phyloP scores from a whole-genome alignment of 2,329 filamentous ascomycete genomes.

The Penicillium verrucosum region DNA sequence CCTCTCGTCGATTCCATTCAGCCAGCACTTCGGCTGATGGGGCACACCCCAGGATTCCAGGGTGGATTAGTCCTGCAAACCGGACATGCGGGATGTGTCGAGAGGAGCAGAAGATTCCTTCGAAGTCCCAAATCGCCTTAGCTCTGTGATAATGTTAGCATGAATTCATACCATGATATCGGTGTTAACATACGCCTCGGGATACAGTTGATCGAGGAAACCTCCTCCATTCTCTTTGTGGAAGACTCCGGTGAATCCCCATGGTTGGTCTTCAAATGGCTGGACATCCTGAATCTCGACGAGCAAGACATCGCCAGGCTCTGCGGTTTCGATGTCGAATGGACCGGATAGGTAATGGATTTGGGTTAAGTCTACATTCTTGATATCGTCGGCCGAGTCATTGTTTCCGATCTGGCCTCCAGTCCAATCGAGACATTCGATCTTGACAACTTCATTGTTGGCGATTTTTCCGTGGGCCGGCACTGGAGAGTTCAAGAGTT shows the following conservation, averaged over 20 bases:
- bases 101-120: conserved; percentile 76
- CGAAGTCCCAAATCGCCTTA: conserved; percentile 74
- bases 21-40: conserved; percentile 73
- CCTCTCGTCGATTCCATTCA: conserved; percentile 81
- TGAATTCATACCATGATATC: rapidly evolving
- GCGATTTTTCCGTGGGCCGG: conserved; percentile 70
- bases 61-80: conserved; percentile 86
- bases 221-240: conserved; percentile 78
- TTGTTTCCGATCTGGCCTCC: conserved; percentile 82
- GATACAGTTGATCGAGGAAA: conserved; percentile 84
- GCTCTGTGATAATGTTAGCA: conserved; percentile 39
- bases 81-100: conserved; percentile 83
- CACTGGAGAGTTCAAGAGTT: conserved; percentile 49
- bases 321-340: conserved; percentile 78
- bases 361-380: conserved; percentile 76
- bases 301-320: conserved; percentile 79
- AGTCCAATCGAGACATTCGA: conserved; percentile 83
- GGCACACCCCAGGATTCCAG: conserved; percentile 85
- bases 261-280: conserved; percentile 77
- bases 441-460: conserved; percentile 84
- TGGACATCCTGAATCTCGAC: conserved; percentile 94
- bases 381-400: conserved; percentile 83
- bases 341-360: conserved; percentile 88
- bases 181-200: conserved; percentile 60
- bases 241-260: conserved; percentile 88